Conservation (phyloP, 2,329 filamentous ascomycete genomes). For the Penicillium sp. region DNA sequence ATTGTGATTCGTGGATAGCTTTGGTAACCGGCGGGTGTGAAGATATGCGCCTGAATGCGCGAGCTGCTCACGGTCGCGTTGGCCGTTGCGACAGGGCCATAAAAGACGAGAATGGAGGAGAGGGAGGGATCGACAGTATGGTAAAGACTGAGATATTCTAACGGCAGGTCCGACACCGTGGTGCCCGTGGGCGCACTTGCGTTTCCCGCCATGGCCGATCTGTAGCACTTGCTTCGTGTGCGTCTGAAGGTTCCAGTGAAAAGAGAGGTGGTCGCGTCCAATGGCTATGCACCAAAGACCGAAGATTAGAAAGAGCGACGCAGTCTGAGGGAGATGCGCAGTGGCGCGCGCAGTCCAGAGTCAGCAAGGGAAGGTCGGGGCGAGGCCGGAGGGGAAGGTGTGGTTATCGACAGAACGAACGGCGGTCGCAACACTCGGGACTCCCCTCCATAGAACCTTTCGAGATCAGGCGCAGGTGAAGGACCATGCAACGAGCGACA, state of each 20-base stretch:
- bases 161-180: constrained; percentile 73
- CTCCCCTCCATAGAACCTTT: constrained; percentile 28
- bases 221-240: constrained; percentile 18
- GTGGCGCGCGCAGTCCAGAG: constrained; percentile 1
- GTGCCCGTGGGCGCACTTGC: constrained; percentile 62
- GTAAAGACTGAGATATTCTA: constrained; percentile 84
- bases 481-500: constrained; percentile 4
- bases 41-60: constrained; percentile 91
- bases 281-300: neutral
- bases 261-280: neutral
- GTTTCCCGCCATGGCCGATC: constrained; percentile 68
- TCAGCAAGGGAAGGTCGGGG: constrained; percentile 19
- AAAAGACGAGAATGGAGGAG: constrained; percentile 84
- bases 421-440: constrained; percentile 22
- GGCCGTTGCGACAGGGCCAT: constrained; percentile 85
- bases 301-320: constrained; percentile 15
- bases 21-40: constrained; percentile 84
- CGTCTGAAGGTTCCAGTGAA: neutral
- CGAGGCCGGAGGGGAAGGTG: constrained; percentile 18
- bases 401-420: constrained; percentile 14
- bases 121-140: constrained; percentile 81
- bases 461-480: constrained; percentile 11
- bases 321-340: constrained; percentile 10
- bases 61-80: constrained; percentile 88
- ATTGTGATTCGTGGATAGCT: constrained; percentile 90